Percentiles rank a stretch among this genome's conserved stretches.
Evolutionary conservation across 805 yeast genomes (phyloP).

Genomic region (Candida sonorensis): DNA sequence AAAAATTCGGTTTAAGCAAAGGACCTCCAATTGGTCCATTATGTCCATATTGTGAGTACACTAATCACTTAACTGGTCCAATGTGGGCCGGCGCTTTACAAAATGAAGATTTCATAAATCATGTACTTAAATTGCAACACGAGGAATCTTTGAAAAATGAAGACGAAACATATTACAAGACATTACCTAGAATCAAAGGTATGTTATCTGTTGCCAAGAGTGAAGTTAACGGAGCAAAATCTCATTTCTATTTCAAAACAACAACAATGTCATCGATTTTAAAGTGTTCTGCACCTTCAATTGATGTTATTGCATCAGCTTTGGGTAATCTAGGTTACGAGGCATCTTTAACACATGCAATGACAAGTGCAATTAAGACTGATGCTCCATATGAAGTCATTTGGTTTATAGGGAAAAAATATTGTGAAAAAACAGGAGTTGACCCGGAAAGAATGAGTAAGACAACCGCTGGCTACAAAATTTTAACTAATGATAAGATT

Average conservation of each 20-base stretch:
- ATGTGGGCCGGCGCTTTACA: conserved; percentile 90
- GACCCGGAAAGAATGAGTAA: conserved; percentile 34
- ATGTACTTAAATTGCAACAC: conserved; percentile 47
- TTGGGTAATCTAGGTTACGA: conserved; percentile 76
- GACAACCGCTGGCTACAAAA: conserved; percentile 53
- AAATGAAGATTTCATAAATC: conserved; percentile 56
- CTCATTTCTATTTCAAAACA: conserved; percentile 84
- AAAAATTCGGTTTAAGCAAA: conserved; percentile 51
- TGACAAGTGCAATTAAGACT: conserved; percentile 80
- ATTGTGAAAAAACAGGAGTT: conserved; percentile 43
- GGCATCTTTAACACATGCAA: conserved; percentile 85
- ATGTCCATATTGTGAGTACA: conserved; percentile 66
- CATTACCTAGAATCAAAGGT: conserved; percentile 80
- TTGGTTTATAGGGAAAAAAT: conserved; percentile 65
- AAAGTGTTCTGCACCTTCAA: conserved; percentile 79
- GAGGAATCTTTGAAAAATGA: conserved; percentile 41
- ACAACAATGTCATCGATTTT: conserved; percentile 68
- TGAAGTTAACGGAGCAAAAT: conserved; percentile 62
- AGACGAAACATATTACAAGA: conserved; percentile 44
- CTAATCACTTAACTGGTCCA: conserved; percentile 86
- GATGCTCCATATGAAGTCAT: conserved; percentile 79
- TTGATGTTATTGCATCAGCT: conserved; percentile 67
- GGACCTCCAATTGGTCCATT: conserved; percentile 54
- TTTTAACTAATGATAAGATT: conserved; percentile 38
- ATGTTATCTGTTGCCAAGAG: conserved; percentile 80